Conservation (phyloP, 805 yeast genomes). For the Hagleromyces aurorensis region DNA sequence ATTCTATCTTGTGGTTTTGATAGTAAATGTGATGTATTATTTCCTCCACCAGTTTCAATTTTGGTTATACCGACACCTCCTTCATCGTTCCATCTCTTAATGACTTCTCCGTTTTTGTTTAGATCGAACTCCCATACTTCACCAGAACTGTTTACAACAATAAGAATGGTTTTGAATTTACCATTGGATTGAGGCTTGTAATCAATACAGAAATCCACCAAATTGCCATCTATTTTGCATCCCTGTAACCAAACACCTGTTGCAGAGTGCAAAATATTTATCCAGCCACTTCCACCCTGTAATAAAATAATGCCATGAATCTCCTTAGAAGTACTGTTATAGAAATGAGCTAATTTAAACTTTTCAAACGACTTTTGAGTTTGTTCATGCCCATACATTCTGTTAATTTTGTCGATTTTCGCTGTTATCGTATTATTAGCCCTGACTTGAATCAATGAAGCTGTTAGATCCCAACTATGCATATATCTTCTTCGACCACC, state of each 20-base stretch:
- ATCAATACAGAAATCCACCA: conserved; percentile 57
- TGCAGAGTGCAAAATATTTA: conserved; percentile 65
- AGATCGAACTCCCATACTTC: conserved; percentile 84
- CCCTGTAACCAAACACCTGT: conserved; percentile 86
- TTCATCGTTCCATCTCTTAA: conserved; percentile 74
- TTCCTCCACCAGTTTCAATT: conserved; percentile 60
- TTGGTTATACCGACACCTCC: conserved; percentile 80
- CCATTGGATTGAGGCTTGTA: conserved; percentile 23
- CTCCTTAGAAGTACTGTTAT: conserved; percentile 14
- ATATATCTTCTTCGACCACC: conserved; percentile 89
- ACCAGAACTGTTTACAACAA: conserved; percentile 68
- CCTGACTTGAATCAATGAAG: conserved; percentile 34
- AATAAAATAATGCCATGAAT: conserved; percentile 66
- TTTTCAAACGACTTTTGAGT: conserved; percentile 83
- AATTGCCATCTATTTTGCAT: conserved; percentile 80
- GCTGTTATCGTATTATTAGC: conserved; percentile 15
- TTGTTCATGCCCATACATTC: conserved; percentile 86
- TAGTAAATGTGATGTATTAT: conserved; percentile 23
- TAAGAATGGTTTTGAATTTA: conserved; percentile 31
- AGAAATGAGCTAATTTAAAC: conserved; percentile 56
- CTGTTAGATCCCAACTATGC: conserved; percentile 83
- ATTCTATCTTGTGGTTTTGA: conserved; percentile 18
- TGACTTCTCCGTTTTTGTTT: conserved; percentile 39
- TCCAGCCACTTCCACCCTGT: conserved; percentile 84
- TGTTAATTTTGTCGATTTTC: conserved; percentile 70